Evolutionary conservation across 768 basidiomycete genomes (phyloP).

Genomic region (Termitomyces sp.): DNA sequence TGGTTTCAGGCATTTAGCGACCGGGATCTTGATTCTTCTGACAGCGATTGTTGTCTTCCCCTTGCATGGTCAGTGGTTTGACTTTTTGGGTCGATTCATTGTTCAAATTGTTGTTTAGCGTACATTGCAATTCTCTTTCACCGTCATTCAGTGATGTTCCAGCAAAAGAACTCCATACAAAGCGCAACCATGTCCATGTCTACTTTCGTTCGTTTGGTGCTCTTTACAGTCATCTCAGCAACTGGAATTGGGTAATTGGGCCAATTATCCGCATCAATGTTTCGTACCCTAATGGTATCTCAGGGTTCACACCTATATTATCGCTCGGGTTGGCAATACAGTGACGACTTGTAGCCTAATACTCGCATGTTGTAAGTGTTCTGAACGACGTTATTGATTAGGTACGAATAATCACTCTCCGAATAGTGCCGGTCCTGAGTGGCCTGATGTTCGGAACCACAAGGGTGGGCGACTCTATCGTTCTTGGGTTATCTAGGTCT

Average conservation of each 20-base stretch:
- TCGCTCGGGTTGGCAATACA: conserved; percentile 1
- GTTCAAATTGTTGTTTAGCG: neutral
- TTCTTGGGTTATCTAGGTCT: neutral
- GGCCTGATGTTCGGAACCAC: neutral
- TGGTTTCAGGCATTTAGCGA: neutral
- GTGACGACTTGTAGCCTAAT: conserved; percentile 1
- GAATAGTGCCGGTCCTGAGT: neutral
- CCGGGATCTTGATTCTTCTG: neutral
- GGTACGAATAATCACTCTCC: neutral
- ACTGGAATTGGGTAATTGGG: neutral
- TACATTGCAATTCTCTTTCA: neutral
- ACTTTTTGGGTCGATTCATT: neutral
- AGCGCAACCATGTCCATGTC: neutral
- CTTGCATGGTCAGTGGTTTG: neutral
- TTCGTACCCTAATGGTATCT: neutral
- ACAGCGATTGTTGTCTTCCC: neutral
- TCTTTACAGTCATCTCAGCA: conserved; percentile 1
- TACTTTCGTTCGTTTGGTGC: neutral
- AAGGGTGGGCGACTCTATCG: neutral
- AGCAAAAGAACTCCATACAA: neutral
- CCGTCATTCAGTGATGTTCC: too few species aligned
- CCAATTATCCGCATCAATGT: neutral
- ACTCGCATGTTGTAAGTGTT: neutral
- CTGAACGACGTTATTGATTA: neutral
- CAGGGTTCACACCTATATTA: conserved; percentile 1